Conservation (phyloP, 352 stramenopile species). For the Phytopythium helicoides region DNA sequence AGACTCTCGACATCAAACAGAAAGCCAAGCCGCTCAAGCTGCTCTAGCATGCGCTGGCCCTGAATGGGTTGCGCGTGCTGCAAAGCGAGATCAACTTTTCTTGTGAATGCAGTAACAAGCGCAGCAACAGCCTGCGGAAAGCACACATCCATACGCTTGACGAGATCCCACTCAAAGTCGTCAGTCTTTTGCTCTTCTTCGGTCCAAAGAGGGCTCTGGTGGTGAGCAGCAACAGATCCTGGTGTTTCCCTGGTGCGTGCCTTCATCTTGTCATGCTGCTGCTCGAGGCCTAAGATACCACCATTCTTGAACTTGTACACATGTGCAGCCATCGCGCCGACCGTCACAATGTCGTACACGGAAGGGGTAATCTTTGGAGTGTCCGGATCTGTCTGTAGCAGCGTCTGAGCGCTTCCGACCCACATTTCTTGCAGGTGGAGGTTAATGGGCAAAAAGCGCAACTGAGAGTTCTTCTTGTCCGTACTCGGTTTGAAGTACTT, state of each 20-base stretch:
- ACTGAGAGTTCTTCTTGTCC: constrained; percentile 77
- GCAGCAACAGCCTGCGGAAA: constrained; percentile 77
- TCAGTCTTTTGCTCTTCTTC: constrained; percentile 83
- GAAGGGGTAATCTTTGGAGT: constrained; percentile 5
- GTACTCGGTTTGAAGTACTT: constrained; percentile 87
- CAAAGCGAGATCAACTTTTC: constrained; percentile 75
- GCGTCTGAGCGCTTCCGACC: constrained; percentile 50
- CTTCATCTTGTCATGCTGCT: constrained; percentile 73
- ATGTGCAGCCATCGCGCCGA: constrained; percentile 83
- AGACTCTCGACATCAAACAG: constrained; percentile 85
- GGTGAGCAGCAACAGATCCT: constrained; percentile 38
- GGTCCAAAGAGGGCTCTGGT: constrained; percentile 76
- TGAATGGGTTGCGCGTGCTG: constrained; percentile 45
- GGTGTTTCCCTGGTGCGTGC: constrained; percentile 48
- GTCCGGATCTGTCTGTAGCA: constrained; percentile 10
- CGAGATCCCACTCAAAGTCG: constrained; percentile 68
- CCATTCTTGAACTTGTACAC: constrained; percentile 90
- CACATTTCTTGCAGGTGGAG: constrained; percentile 87
- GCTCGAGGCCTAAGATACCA: constrained; percentile 70
- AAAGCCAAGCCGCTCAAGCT: constrained; percentile 78
- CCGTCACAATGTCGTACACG: constrained; percentile 85
- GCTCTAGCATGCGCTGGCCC: constrained; percentile 63
- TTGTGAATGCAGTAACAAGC: constrained; percentile 78
- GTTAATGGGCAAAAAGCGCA: constrained; percentile 85
- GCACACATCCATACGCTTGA: constrained; percentile 84